Percentiles rank a stretch among this genome's conserved stretches.
Evolutionary conservation across 306 rosid species (phyloP).

Genomic region (Abrus pulchellus): DNA sequence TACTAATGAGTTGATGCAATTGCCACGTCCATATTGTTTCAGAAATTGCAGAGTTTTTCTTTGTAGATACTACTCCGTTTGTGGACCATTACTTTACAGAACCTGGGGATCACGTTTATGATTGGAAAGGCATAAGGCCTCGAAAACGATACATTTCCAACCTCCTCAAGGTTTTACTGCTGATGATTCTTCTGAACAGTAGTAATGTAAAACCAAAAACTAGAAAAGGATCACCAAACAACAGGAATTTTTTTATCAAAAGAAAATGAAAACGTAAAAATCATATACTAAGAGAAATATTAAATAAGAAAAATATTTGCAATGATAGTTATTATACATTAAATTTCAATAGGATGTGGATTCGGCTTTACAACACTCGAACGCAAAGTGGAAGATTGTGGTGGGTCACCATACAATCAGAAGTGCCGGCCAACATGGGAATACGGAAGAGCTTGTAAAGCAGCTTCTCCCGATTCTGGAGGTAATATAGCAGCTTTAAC

Average conservation of each 20-base stretch:
- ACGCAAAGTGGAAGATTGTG: slow-evolving; percentile 78
- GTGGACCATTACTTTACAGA: slow-evolving; percentile 63
- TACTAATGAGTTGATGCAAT: neutral
- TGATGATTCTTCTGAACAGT: neutral
- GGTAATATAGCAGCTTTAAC: slow-evolving; percentile 46
- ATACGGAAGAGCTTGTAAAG: slow-evolving; percentile 63
- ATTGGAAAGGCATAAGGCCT: slow-evolving; percentile 72
- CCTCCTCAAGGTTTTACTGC: slow-evolving; percentile 61
- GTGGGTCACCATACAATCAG: slow-evolving; percentile 81
- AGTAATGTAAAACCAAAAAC: neutral
- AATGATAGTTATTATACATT: neutral
- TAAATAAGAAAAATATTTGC: neutral
- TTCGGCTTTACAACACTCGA: slow-evolving; percentile 62
- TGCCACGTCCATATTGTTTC: neutral
- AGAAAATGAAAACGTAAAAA: neutral
- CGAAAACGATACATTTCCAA: slow-evolving; percentile 63
- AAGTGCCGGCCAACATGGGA: slow-evolving; percentile 68
- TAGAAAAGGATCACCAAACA: neutral
- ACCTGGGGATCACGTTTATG: slow-evolving; percentile 60
- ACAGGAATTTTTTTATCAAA: neutral
- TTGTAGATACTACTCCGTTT: slow-evolving; percentile 88
- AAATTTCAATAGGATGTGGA: slow-evolving; percentile 53
- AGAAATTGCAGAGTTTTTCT: slow-evolving; percentile 73
- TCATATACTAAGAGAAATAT: neutral
- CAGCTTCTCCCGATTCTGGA: slow-evolving; percentile 74